These are phyloP conservation scores for Phalaenopsis aphrodite DNA, from an alignment of 106 monocot genomes.

Conservation along the genomic window DNA sequence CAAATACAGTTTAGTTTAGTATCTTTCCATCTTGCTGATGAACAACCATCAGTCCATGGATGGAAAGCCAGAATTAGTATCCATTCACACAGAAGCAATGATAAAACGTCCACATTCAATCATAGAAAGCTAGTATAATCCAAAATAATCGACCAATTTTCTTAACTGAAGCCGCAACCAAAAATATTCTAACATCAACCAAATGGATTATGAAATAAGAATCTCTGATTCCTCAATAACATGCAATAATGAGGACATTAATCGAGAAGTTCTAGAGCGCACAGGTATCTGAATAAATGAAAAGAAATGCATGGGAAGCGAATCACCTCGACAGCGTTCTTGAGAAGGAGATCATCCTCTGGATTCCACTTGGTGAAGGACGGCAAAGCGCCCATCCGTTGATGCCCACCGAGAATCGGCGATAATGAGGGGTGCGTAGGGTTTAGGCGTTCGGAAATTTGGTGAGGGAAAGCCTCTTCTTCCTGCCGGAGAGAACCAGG, in stretches of 20 bases:
- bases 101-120: neutral
- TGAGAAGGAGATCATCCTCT: conserved; percentile 79
- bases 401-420: neutral
- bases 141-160: neutral
- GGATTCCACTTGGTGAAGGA: conserved; percentile 43
- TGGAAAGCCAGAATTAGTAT: neutral
- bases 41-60: neutral
- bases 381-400: conserved; percentile 41
- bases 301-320: neutral
- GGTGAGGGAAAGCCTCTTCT: neutral
- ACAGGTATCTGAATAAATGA: neutral
- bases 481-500: too few relatives aligned
- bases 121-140: neutral
- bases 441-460: neutral
- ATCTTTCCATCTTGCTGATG: neutral
- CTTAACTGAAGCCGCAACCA: neutral
- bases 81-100: neutral
- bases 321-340: conserved; percentile 79
- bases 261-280: neutral
- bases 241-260: neutral
- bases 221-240: neutral
- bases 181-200: neutral
- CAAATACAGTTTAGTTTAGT: neutral
- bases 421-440: neutral
- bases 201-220: neutral